These are phyloP conservation scores for Schwanniomyces yamadae DNA, from an alignment of 805 yeast genomes.

Conservation along the genomic window DNA sequence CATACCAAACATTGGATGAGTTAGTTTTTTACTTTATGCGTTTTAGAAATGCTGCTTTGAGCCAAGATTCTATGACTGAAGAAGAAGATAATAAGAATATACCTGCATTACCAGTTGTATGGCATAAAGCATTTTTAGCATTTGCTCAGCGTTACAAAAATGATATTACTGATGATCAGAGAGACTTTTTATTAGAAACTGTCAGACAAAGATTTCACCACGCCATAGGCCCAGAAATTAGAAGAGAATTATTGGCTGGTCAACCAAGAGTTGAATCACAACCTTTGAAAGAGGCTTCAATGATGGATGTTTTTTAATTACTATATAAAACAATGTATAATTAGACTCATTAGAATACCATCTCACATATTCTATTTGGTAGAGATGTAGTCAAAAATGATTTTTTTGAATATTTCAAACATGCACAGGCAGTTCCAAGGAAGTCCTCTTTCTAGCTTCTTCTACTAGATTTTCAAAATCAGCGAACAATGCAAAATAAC, in stretches of 20 bases:
- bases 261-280: slow-evolving; percentile 51
- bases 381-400: too few relatives aligned
- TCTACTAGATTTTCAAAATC: slow-evolving; percentile 37
- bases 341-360: too few relatives aligned
- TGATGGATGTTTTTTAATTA: slow-evolving; percentile 37
- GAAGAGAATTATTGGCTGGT: slow-evolving; percentile 91
- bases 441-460: slow-evolving; percentile 30
- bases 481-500: slow-evolving; percentile 32
- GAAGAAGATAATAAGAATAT: slow-evolving; percentile 36
- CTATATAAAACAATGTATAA: slow-evolving; percentile 1
- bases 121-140: slow-evolving; percentile 95
- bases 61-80: slow-evolving; percentile 29
- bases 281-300: slow-evolving; percentile 31
- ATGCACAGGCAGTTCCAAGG: slow-evolving; percentile 7
- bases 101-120: slow-evolving; percentile 84
- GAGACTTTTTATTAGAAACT: slow-evolving; percentile 90
- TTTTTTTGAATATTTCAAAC: background rate
- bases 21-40: slow-evolving; percentile 91
- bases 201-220: slow-evolving; percentile 86
- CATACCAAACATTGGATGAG: slow-evolving; percentile 94
- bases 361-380: too few relatives aligned
- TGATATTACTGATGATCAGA: slow-evolving; percentile 97
- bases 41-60: slow-evolving; percentile 64
- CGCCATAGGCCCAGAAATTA: slow-evolving; percentile 88
- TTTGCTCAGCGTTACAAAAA: slow-evolving; percentile 96